phyloP scores from a whole-genome alignment of 2,329 filamentous ascomycete species.

The Aurifilum marmelostoma region DNA sequence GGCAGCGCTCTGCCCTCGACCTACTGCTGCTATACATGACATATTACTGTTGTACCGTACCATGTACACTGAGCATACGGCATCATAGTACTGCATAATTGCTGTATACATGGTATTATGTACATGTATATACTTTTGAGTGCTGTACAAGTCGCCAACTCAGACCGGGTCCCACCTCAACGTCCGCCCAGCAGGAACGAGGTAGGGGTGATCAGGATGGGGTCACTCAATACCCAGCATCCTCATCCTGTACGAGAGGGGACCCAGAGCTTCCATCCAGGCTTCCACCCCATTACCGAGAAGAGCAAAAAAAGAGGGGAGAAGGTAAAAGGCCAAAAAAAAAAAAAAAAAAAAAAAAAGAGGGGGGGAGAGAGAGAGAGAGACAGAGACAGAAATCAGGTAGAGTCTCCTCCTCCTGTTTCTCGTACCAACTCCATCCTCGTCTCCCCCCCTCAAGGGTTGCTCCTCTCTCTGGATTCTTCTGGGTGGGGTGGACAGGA shows the following conservation, averaged over 20 bases:
- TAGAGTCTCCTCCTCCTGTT: slow-evolving; percentile 4
- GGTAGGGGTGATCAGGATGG: not conserved
- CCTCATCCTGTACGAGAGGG: not conserved
- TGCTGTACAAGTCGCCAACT: not conserved
- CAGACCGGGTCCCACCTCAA: slow-evolving; percentile 3
- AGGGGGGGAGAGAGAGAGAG: too few species aligned
- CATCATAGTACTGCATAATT: not conserved
- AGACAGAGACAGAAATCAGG: not conserved
- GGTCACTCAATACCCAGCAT: not conserved
- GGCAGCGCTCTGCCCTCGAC: not conserved
- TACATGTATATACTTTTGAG: not conserved
- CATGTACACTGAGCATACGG: not conserved
- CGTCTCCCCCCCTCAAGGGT: not conserved
- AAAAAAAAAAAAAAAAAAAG: not conserved
- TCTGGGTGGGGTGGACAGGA: slow-evolving; percentile 23
- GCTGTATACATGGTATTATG: not conserved
- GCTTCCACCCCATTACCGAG: slow-evolving; percentile 16
- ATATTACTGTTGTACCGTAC: not conserved
- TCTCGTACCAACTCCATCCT: not conserved
- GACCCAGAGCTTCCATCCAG: slow-evolving; percentile 12
- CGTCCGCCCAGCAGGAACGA: not conserved
- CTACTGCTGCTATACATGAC: too few species aligned
- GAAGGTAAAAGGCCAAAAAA: too few species aligned
- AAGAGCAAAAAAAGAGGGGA: not conserved
- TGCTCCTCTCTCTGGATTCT: too few species aligned